Evolutionary conservation across 169 alveolate genomes (phyloP), one percentile per base, ranked within the genome.

Genomic region (Plasmodium billcollinsi): DNA sequence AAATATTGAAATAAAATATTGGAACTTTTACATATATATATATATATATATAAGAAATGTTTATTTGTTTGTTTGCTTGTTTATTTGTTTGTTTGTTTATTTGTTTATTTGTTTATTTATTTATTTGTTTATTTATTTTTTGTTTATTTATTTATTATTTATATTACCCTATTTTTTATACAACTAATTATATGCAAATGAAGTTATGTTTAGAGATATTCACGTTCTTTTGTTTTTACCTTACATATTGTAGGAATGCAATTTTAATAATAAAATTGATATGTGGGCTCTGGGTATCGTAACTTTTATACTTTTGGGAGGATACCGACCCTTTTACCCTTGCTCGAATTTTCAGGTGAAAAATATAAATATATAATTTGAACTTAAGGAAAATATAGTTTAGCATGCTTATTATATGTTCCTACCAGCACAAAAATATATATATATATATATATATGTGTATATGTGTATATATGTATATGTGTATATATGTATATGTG

Each of bases 201-300:
- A 20, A 33, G 45, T 5, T 7, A 33, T 33, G 43, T 50, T 14
- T 1, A 70, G 14, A 50, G 59, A 29, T 74, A 71, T 21, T 26
- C 7, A 21, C 21, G 9, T n/a, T 24, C 54, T 45, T 0, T 70
- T 26, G 20, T 50, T 18, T 85, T 65, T 52, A 8, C 18, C 18
- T 50, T 29, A 15, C 49, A 47, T 15, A 39, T 21, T 74, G 39
- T 61, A 91, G 94, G 88, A 78, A 47, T 50, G 63, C 74, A 45
- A 71, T 47, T 91, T 88, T 78, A 76, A 91, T 56, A 88, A 88
- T 58, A 88, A 85, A 63, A 66, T 91, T 12, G 94, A 91, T 39
- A 72, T 91, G 86, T 91, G 94, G 94, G 94, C 94, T n/a, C 43
- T 91, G 47, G 94, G 94, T 12, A 72, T 91, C 61, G 72, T 91